Evolutionary conservation across 1,284 basidiomycete species (phyloP).

Genomic region (Rhodotorula glutinis): DNA sequence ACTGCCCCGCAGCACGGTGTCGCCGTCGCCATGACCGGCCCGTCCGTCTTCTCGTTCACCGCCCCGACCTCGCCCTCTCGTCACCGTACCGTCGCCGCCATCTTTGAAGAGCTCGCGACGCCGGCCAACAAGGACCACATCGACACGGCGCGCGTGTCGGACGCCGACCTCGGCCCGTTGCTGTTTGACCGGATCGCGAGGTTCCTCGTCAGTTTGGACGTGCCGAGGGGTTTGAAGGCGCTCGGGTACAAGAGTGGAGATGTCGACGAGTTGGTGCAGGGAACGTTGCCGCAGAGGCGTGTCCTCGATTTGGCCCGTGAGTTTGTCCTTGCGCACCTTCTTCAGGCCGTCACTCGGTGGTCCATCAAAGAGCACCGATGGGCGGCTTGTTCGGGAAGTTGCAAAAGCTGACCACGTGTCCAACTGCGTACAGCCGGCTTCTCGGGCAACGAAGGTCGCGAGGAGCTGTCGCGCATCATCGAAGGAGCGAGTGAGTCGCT

Average conservation of each 20-base stretch:
- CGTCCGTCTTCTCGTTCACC: slow-evolving; percentile 86
- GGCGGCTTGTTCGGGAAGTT: too few relatives aligned
- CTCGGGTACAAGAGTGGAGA: slow-evolving; percentile 57
- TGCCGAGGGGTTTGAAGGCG: slow-evolving; percentile 81
- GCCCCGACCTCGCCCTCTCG: slow-evolving; percentile 84
- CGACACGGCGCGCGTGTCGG: slow-evolving; percentile 61
- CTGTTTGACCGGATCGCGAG: slow-evolving; percentile 84
- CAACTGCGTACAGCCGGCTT: slow-evolving; percentile 30
- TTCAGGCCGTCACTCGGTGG: too few relatives aligned
- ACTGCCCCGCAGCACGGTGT: slow-evolving; percentile 44
- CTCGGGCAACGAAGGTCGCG: slow-evolving; percentile 32
- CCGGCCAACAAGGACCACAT: slow-evolving; percentile 53
- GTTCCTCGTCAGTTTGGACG: slow-evolving; percentile 80
- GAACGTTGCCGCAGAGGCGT: slow-evolving; percentile 79
- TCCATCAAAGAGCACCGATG: too few relatives aligned
- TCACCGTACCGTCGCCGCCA: slow-evolving; percentile 80
- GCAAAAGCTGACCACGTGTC: neutral
- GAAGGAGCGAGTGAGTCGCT: slow-evolving; percentile 30
- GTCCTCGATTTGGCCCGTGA: slow-evolving; percentile 81
- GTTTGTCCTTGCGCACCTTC: neutral
- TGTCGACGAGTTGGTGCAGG: slow-evolving; percentile 63
- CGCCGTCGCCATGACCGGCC: slow-evolving; percentile 79
- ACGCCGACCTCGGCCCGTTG: slow-evolving; percentile 74
- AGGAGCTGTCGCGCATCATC: slow-evolving; percentile 35
- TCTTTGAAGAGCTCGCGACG: slow-evolving; percentile 67